Conservation (phyloP, 2,329 filamentous ascomycete species). For the Colletotrichum spinosum region DNA sequence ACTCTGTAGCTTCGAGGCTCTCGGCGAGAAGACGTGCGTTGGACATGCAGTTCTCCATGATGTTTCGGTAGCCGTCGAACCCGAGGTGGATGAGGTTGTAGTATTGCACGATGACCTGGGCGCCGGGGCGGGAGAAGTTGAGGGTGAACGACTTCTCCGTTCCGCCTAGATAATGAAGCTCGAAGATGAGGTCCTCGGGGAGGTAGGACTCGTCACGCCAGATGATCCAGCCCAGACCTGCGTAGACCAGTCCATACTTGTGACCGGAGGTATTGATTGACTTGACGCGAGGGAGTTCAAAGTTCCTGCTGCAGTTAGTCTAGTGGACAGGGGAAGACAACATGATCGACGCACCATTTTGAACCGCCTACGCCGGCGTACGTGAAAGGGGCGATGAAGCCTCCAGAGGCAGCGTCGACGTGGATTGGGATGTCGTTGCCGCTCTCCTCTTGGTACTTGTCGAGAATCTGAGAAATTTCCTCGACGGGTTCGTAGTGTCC, state of each 20-base stretch:
- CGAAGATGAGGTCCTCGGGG: constrained; percentile 76
- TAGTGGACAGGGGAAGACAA: background rate
- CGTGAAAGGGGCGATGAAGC: constrained; percentile 72
- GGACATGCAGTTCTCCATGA: constrained; percentile 75
- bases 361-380: constrained; percentile 64
- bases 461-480: constrained; percentile 73
- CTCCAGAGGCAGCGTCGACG: constrained; percentile 71
- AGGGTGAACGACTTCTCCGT: constrained; percentile 76
- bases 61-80: constrained; percentile 70
- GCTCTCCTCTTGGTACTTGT: constrained; percentile 70
- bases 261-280: constrained; percentile 75
- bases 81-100: constrained; percentile 80
- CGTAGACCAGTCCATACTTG: constrained; percentile 73
- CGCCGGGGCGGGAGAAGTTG: constrained; percentile 78
- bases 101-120: constrained; percentile 78
- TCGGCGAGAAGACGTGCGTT: constrained; percentile 75
- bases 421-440: constrained; percentile 76
- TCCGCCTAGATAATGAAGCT: constrained; percentile 78
- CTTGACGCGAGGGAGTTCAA: constrained; percentile 70
- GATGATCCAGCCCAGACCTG: constrained; percentile 77
- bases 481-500: constrained; percentile 80
- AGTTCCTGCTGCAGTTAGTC: constrained; percentile 57
- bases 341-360: constrained; percentile 61
- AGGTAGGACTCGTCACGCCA: constrained; percentile 75
- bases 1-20: constrained; percentile 72